These are phyloP conservation scores for Clonostachys sp. DNA, from an alignment of 2,329 filamentous ascomycete genomes.

Conservation along the genomic window DNA sequence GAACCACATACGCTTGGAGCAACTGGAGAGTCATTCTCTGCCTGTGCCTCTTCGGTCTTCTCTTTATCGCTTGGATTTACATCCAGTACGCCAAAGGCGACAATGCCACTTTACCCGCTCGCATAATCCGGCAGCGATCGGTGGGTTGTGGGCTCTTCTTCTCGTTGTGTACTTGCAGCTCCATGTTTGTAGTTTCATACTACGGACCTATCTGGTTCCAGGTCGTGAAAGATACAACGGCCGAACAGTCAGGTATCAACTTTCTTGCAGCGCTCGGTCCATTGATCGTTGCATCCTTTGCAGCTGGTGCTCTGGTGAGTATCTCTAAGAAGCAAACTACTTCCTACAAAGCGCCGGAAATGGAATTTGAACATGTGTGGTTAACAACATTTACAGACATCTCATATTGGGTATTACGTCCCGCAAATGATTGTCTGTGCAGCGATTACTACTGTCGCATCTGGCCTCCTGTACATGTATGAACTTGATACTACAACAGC, in stretches of 20 bases:
- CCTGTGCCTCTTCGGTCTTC: slow-evolving; percentile 30
- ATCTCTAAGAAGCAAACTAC: not conserved
- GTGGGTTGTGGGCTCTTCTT: slow-evolving; percentile 54
- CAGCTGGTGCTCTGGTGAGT: not conserved
- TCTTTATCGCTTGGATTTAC: slow-evolving; percentile 30
- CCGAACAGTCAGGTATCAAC: slow-evolving; percentile 10
- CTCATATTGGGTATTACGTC: slow-evolving; percentile 7
- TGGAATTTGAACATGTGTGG: too few species aligned
- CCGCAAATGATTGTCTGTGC: slow-evolving; percentile 7
- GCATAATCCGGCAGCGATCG: slow-evolving; percentile 69
- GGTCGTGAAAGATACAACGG: slow-evolving; percentile 29
- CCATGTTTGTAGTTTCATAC: slow-evolving; percentile 12
- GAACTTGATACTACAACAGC: slow-evolving; percentile 1
- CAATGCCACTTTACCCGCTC: slow-evolving; percentile 44
- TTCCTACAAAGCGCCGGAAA: not conserved
- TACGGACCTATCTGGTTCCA: slow-evolving; percentile 42
- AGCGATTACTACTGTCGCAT: slow-evolving; percentile 1
- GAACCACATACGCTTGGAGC: slow-evolving; percentile 17
- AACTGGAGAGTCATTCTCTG: slow-evolving; percentile 28
- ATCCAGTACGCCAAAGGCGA: slow-evolving; percentile 22
- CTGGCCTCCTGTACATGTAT: slow-evolving; percentile 5
- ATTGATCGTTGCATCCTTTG: not conserved
- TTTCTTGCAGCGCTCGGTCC: slow-evolving; percentile 2
- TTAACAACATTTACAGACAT: not conserved
- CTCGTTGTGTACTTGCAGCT: slow-evolving; percentile 7